Evolutionary conservation across 1,284 basidiomycete species (phyloP), one percentile per base, ranked within the genome.

Genomic region (Tremellales sp.): DNA sequence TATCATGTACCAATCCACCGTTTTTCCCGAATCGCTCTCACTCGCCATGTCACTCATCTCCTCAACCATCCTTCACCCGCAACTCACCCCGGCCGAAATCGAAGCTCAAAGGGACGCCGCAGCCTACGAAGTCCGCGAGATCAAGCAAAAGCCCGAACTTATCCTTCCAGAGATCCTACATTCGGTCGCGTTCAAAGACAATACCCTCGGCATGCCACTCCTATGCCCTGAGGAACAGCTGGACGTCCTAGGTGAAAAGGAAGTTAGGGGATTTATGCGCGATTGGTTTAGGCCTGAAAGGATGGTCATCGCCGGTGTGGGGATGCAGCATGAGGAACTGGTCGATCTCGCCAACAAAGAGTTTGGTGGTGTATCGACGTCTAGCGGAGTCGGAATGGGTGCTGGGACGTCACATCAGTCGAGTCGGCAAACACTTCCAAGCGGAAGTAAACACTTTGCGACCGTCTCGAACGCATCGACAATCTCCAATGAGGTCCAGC

Each of bases 1-100:
- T 31, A 91, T 97, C 73, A 92, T 97, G 89, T 98, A 97, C 73
- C 94, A 97, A 75, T 93, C 94, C 15, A 89, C 90, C 41, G 87
- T 97, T 66, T 96, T 94, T 72, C 85, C 90, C 59, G 79, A 85
- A 58, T 84, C 84, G 39, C 87, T 92, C 1, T 83, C 85, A 4
- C 79, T 84, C 15, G 90, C 92, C 6, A 72, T 98, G 49, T 86
- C 86, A 27, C 80, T 98, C 56, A 89, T 98, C 53, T 83, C 92
- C 27, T 93, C 97, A 71, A 96, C 93, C 6, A 85, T 91, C 48
- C 79, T 86, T 48, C 83, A 92, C 65, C 84, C 94, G 3, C 75
- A 83, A 1, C 84, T 97, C 63, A 74, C 83, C 5, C 76, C 79
- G 0, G 87, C 88, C 50, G 94, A 97, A 74, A 77, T 98, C 35